These are phyloP conservation scores for Capsicum chinense DNA, from an alignment of 257 asterid genomes.

Conservation along the genomic window DNA sequence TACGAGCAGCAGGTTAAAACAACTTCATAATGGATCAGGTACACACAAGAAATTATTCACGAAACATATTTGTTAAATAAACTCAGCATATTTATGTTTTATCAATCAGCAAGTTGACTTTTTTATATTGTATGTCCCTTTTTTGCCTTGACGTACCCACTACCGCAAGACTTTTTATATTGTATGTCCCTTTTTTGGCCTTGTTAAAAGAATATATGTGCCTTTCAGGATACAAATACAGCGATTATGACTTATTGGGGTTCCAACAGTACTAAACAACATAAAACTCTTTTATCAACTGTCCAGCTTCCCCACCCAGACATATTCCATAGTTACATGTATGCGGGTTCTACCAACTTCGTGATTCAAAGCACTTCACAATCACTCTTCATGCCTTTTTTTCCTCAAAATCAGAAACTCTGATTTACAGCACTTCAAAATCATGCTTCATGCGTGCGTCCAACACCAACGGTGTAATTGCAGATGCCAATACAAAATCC, in stretches of 20 bases:
- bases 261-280: background rate
- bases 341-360: conserved; percentile 11
- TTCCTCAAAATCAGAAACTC: background rate
- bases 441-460: background rate
- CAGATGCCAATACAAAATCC: conserved; percentile 15
- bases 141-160: background rate
- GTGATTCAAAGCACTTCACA: background rate
- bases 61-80: background rate
- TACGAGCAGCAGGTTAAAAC: conserved; percentile 5
- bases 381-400: background rate
- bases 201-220: background rate
- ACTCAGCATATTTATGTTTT: background rate
- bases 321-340: background rate
- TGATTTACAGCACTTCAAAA: conserved; percentile 2
- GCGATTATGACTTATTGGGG: background rate
- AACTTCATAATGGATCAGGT: conserved; percentile 29
- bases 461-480: background rate
- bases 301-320: background rate
- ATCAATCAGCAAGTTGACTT: background rate
- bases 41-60: background rate
- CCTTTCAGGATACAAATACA: background rate
- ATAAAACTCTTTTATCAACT: background rate
- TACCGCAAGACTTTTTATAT: background rate
- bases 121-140: background rate
- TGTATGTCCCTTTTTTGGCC: background rate